Base-by-base conservation (phyloP, 768 basidiomycete species). In the Collybia sordida region DNA sequence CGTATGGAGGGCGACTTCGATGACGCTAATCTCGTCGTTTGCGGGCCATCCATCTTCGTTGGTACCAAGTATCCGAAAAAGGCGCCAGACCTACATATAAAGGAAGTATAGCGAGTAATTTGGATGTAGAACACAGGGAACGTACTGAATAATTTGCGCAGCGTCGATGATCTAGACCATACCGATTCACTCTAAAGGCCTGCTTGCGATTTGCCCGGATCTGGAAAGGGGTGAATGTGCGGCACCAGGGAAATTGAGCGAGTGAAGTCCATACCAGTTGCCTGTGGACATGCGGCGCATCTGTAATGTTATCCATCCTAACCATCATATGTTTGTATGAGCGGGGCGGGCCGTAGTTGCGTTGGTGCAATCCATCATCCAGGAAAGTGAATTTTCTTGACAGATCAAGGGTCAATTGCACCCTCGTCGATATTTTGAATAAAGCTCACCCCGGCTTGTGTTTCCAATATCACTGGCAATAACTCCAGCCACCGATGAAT, bases 241-340 rank as follows among this genome's bases (percentile, higher is more conserved):
- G n/a, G 41, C 18, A 31, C 23, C 25, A 35, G 2, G 40, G 23
- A 8, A 28, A 17, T 18, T 14, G 8, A 23, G 6, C 21, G n/a
- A n/a, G n/a, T 42, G 5, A 21, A 14, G 14, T 14, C 59, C 72
- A 37, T 31, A 89, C 87, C 14, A 86, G 72, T 56, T 84, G 80
- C 36, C 89, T 71, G 53, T 81, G 75, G 17, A 70, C 61, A 14
- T 66, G 48, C 17, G 56, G 52, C 9, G 76, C 74, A 21, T 60
- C 55, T 1, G 73, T 57, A 2, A 88, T 72, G 55, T 90, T 86
- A 69, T 90, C 90, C 2, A 92, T 90, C 56, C 76, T 80, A 42
- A 93, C 72, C 52, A 93, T 79, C 5, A 80, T 83, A 49, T 82
- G 77, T 5, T 83, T 80, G 3, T 63, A 54, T 78, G 86, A 6